Base-by-base conservation (phyloP, 202 grass and related monocot species). In the Digitaria exilis region DNA sequence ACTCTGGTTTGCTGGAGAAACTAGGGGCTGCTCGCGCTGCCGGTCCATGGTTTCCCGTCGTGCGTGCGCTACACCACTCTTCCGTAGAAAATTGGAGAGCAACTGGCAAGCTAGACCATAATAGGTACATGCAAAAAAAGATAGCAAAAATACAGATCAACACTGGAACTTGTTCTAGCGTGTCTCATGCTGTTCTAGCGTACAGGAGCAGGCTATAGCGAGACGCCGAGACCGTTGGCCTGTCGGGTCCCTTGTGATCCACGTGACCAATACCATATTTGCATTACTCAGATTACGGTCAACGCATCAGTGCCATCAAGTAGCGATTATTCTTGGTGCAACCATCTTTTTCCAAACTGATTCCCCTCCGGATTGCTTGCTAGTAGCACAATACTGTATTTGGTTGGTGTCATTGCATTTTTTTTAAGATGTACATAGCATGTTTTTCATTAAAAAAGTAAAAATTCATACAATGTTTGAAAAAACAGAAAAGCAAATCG, bases 1-100 rank as follows among this genome's bases (percentile, higher is more conserved):
- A 41, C 71, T 62, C 80, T 21, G 67, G 55, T 82, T 82, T 82
- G 35, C 28, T 26, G 56, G 17, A 25, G 29, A 82, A 71, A 62
- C 80, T 73, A 48, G 29, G 80, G 68, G 80, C 80, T 8, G 63
- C 65, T 31, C 9, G 0, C 17, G n/a, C 7, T 39, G 39, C 7
- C 37, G 68, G 61, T 73, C 46, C 41, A 34, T 21, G 54, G 34
- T 24, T 66, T 56, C 13, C 3, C 24, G 58, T 15, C 8, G 58
- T 19, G n/a, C n/a, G n/a, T n/a, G 15, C 25, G 30, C 45, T 62
- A 8, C 21, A 37, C 35, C 35, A 37, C 3, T 37, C n/a, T n/a
- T 4, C 13, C 2, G 62, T 16, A 6, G 9, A 57, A 12, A 46
- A 61, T 22, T 18, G 48, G 17, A 75, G 1, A n/a, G n/a, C 37